phyloP scores from a whole-genome alignment of 1,139 yeast genomes.

The Geotrichum aggregatum region DNA sequence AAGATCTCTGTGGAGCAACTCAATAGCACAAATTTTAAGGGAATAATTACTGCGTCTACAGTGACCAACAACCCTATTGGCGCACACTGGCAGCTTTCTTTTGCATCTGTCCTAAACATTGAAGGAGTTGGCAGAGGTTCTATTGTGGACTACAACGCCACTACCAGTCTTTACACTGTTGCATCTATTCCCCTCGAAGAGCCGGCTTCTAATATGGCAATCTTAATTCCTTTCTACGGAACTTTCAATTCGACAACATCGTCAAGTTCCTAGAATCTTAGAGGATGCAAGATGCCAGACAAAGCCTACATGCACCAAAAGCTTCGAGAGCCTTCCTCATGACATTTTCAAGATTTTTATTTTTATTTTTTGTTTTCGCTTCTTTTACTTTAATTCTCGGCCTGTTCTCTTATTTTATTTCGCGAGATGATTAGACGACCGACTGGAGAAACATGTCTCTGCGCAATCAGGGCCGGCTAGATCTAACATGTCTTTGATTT shows the following conservation, averaged over 20 bases:
- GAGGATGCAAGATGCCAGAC: no score
- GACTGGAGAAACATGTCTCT: no score
- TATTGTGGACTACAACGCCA: neutral
- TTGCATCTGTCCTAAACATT: conserved; percentile 15
- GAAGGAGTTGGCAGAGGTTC: conserved; percentile 15
- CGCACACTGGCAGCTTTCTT: conserved; percentile 14
- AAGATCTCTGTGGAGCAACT: conserved; percentile 18
- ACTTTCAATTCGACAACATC: neutral
- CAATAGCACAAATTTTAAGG: conserved; percentile 17
- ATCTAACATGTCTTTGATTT: no score
- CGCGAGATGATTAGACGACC: no score
- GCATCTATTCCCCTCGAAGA: conserved; percentile 14
- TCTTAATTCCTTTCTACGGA: conserved; percentile 20
- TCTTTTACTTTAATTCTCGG: no score
- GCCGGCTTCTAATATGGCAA: conserved; percentile 18
- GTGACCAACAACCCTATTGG: conserved; percentile 18
- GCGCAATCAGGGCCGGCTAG: no score
- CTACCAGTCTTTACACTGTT: conserved; percentile 4
- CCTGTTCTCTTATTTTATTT: no score
- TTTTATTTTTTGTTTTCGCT: no score
- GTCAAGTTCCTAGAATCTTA: no score
- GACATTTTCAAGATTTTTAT: no score
- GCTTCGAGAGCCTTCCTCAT: no score
- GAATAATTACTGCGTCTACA: conserved; percentile 16
- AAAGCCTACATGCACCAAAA: no score